Evolutionary conservation across 768 basidiomycete genomes (phyloP), one percentile per base, ranked within the genome.

Genomic region (Gelatoporia subvermispora): DNA sequence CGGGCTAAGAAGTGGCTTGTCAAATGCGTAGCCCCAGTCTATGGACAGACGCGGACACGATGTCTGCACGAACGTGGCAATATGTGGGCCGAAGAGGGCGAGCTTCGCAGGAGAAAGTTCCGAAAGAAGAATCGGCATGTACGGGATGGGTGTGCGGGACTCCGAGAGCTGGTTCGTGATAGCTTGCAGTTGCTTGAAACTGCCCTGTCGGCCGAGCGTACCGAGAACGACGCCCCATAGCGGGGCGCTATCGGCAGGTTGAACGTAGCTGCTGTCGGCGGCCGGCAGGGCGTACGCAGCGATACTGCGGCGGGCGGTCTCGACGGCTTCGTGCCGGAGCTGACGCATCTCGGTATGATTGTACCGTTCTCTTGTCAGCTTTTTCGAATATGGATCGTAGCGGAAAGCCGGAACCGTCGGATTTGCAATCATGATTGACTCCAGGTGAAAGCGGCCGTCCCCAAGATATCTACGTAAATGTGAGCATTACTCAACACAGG

Each of bases 371-470:
- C 92, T 72, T 1, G 96, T 97, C 43, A 99, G 75, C 62, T 93
- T 96, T 67, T 99, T 99, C 18, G 93, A 91, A 66, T 98, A 99
- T 3, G 96, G 96, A 62, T 98, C 96, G 67, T 98, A 99, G 18
- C 96, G 82, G 70, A 96, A 99, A 0, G 96, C 94, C 10, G 96
- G 93, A 16, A 98, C 77, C 24, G 78, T 67, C 0, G 96, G 96
- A 65, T 99, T 99, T n/a, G 93, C 93, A 50, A 99, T 96, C 96
- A 99, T 99, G 64, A 97, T 93, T 13, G 92, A 89, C 67, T 99
- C 96, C 16, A 98, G 78, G 64, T 98, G 96, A 72, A 99, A 99
- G 9, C 96, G 86, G 18, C 96, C 96, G 59, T 99, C 96, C 16
- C 96, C 96, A 22, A 99, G 79, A 65, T 98, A 99, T 59, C 93